These are phyloP conservation scores for Eutreptiella sp. DNA, from an alignment of 208 protist genomes.

Conservation along the genomic window DNA sequence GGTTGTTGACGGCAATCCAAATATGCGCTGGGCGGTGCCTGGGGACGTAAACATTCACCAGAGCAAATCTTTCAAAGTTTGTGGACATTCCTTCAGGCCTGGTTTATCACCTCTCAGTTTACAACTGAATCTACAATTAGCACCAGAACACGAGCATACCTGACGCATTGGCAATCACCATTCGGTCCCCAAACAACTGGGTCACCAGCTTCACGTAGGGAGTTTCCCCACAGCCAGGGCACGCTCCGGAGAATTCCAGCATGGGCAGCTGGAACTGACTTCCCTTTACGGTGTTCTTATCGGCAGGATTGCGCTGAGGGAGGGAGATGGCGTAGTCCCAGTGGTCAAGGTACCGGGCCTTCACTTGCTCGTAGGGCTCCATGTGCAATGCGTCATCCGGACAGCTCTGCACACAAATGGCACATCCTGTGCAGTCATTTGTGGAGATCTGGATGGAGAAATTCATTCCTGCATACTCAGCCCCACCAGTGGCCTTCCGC, in stretches of 20 bases:
- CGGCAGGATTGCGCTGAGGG: slow-evolving; percentile 27
- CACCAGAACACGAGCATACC: too few species aligned
- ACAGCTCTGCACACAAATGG: slow-evolving; percentile 46
- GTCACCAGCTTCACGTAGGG: slow-evolving; percentile 59
- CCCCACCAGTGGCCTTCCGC: slow-evolving; percentile 26
- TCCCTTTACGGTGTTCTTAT: slow-evolving; percentile 38
- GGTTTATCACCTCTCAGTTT: too few species aligned
- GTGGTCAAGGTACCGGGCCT: slow-evolving; percentile 35
- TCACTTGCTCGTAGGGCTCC: slow-evolving; percentile 9
- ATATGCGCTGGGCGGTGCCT: too few species aligned
- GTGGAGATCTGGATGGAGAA: slow-evolving; percentile 52
- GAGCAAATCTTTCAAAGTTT: too few species aligned
- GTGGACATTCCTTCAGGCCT: too few species aligned
- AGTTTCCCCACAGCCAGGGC: slow-evolving; percentile 64
- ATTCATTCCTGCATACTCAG: slow-evolving; percentile 30
- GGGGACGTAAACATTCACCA: too few species aligned
- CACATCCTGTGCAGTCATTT: slow-evolving; percentile 62
- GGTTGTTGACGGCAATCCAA: too few species aligned
- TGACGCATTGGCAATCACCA: slow-evolving; percentile 62
- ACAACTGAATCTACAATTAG: background rate
- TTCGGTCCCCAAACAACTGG: slow-evolving; percentile 58
- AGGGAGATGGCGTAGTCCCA: slow-evolving; percentile 42
- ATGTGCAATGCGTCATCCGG: slow-evolving; percentile 46
- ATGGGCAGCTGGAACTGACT: slow-evolving; percentile 53
- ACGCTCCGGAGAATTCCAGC: slow-evolving; percentile 64